Evolutionary conservation across 495 filamentous ascomycete genomes (phyloP).

Genomic region (Pyrenula massariospora): DNA sequence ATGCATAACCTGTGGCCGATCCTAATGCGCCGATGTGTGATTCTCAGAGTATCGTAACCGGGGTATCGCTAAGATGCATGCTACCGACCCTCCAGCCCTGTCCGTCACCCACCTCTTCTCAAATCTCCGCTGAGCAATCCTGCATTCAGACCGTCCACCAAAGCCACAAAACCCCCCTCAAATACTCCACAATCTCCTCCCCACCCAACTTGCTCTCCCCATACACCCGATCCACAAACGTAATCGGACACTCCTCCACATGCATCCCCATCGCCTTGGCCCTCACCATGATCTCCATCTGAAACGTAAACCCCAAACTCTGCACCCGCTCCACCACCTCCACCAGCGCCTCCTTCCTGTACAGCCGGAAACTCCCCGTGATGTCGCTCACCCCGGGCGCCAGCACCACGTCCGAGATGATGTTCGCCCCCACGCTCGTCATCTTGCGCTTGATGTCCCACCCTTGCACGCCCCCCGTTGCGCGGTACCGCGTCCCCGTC

Average conservation of each 20-base stretch:
- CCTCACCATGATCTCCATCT: slow-evolving; percentile 96
- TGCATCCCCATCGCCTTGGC: slow-evolving; percentile 87
- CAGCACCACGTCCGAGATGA: slow-evolving; percentile 90
- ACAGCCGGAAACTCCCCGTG: slow-evolving; percentile 88
- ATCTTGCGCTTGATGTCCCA: slow-evolving; percentile 97
- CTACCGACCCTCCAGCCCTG: too few relatives aligned
- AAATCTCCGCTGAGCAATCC: too few relatives aligned
- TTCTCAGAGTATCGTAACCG: too few relatives aligned
- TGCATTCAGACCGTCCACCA: slow-evolving; percentile 85
- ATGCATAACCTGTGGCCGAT: too few relatives aligned
- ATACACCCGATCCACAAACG: slow-evolving; percentile 89
- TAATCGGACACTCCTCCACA: slow-evolving; percentile 89
- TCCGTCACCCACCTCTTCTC: too few relatives aligned
- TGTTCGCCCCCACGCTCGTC: slow-evolving; percentile 77
- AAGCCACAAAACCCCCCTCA: slow-evolving; percentile 79
- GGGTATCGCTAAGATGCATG: too few relatives aligned
- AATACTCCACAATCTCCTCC: slow-evolving; percentile 95
- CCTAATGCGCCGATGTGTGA: too few relatives aligned
- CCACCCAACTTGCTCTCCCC: slow-evolving; percentile 92
- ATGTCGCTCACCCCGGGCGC: slow-evolving; percentile 92
- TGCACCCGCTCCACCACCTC: slow-evolving; percentile 77
- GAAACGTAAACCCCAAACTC: slow-evolving; percentile 94
- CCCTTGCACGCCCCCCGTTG: slow-evolving; percentile 78
- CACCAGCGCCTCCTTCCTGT: slow-evolving; percentile 81
- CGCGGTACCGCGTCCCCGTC: slow-evolving; percentile 86